Evolutionary conservation across 1,139 yeast species (phyloP), one percentile per base, ranked within the genome.

Genomic region (Magnusiomyces fungicola): DNA sequence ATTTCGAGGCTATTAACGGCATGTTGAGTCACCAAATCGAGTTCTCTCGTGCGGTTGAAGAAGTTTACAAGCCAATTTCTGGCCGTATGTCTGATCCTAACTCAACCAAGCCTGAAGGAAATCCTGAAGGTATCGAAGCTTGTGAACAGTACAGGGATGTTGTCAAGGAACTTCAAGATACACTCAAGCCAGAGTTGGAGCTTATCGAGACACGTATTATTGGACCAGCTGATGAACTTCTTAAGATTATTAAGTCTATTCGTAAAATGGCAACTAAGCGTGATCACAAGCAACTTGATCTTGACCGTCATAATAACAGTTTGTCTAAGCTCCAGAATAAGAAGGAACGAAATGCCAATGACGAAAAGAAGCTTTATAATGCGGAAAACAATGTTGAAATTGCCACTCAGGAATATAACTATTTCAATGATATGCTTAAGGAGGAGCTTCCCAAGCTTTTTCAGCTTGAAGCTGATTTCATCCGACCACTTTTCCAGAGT

Each of bases 181-280:
- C 89, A 1, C 74, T 92, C 62, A 83, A 87, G 64, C 98, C 98
- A 0, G 99, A 92, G 66, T 74, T 92, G 65, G 96, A 88, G 59
- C 77, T 94, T 70, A 88, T 92, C 60, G 97, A 92, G 58, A 78
- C 88, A 50, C 79, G 96, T 62, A 82, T 92, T 59, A 89, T 92
- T 48, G 78, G 78, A 46, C 99, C 99, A 0, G 95, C 97, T 5
- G 94, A 87, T 64, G 97, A 92, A 62, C 70, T 92, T 58, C 75
- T 92, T 60, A 80, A 81, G 61, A 83, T 92, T 50, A 88, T 90
- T 61, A 81, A 82, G 57, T 66, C 81, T 19, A 88, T 92, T 61
- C 78, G 96, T 58, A 94, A 90, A 69, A 88, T 90, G 95, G 83
- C 97, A 25, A 79, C 87, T 50, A 92, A 92, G 72, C 83, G 99